Evolutionary conservation across 2,329 filamentous ascomycete species (phyloP), one percentile per base, ranked within the genome.

Genomic region (Lasiodiplodia sp.): DNA sequence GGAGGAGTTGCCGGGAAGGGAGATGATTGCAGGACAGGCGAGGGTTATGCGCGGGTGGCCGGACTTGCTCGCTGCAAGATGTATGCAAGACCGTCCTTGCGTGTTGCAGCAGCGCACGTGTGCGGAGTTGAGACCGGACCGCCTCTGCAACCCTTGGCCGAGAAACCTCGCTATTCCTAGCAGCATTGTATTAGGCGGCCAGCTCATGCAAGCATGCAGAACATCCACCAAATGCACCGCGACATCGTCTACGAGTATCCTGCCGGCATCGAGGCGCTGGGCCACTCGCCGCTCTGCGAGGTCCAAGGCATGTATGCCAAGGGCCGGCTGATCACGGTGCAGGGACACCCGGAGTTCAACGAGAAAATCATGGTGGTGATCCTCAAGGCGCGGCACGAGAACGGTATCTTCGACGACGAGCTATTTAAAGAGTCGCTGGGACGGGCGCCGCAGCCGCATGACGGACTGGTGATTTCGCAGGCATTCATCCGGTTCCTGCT

Each of bases 321-420:
- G 10, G 83, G 85, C 52, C 85, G 86, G 44, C 83, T 92, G 70
- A 89, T 96, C 70, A 90, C 92, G 0, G 87, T 97, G 1, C 93
- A 97, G 82, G 93, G 93, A 6, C 93, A 97, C 78, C 94, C 93
- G 0, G 94, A 97, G 78, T 96, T 95, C 77, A 91, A 86, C 4
- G 84, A 85, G 69, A 86, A 88, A 18, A 94, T 96, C 71, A 87
- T 94, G 73, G 83, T 81, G 21, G 90, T 93, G 77, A 80, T 96
- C 47, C 79, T 95, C 67, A 84, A 86, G 70, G 81, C 86, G 69
- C 86, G 94, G 68, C 87, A 91, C 75, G 82, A 84, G 34, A 82
- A 82, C 58, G 92, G 92, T 0, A 84, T 96, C 25, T 91, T 97
- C 71, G 81, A 85, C 67, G 88, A 94, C 68, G 88, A 88, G 21